These are phyloP conservation scores for Alternaria consortialis DNA, from an alignment of 2,329 filamentous ascomycete species.

Conservation along the genomic window DNA sequence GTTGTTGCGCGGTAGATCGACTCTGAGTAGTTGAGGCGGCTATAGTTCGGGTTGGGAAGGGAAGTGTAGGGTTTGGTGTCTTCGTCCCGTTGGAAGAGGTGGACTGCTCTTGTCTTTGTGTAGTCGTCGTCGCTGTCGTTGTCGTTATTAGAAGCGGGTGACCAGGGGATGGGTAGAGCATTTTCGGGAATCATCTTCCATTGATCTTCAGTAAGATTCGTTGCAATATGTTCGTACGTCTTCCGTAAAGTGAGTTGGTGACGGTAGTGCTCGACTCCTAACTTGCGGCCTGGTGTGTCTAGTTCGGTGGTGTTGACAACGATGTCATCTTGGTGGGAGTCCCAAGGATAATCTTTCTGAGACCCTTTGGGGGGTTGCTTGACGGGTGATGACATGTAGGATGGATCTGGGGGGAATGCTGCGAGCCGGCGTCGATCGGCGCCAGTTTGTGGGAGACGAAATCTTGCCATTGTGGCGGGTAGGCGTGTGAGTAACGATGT, in stretches of 20 bases:
- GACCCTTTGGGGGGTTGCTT: not conserved
- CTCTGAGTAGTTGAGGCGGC: not conserved
- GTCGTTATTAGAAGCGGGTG: no score
- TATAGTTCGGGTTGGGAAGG: not conserved
- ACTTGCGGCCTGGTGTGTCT: not conserved
- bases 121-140: not conserved
- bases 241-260: conserved; percentile 6
- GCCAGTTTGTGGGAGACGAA: not conserved
- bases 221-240: conserved; percentile 4
- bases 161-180: not conserved
- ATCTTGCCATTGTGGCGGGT: not conserved
- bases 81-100: no score
- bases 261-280: conserved; percentile 17
- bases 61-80: conserved; percentile 1
- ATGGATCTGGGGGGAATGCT: not conserved
- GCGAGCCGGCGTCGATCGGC: not conserved
- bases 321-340: conserved; percentile 24
- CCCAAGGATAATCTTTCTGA: conserved; percentile 13
- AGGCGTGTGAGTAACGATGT: no score
- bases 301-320: conserved; percentile 30
- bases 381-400: not conserved
- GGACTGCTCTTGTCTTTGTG: not conserved
- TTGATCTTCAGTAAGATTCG: not conserved
- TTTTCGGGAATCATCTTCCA: not conserved
- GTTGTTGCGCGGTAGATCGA: conserved; percentile 29